Evolutionary conservation across 495 filamentous ascomycete species (phyloP), one percentile per base, ranked within the genome.

Genomic region (Lindgomyces ingoldianus): DNA sequence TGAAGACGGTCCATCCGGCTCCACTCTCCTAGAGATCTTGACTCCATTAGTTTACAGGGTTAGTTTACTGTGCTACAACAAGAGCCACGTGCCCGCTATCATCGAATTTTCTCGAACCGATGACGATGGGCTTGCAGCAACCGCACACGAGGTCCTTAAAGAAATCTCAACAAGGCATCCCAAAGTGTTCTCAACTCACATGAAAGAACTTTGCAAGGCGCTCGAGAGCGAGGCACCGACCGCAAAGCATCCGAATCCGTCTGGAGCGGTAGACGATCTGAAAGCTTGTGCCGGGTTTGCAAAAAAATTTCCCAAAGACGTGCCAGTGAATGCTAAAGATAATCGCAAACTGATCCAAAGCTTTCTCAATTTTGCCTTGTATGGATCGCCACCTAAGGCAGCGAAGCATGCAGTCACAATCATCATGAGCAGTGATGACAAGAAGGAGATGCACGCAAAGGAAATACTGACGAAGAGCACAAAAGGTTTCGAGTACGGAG

Each of bases 381-480:
- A 90, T 71, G 93, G 94, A 42, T 80, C 82, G 27, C 93, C 94
- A 2, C 83, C 91, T 12, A 86, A 86, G 66, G 90, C 90, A 16
- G 91, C 93, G 9, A 99, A 98, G 74, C 88, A 97, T 76, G 95
- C 94, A 0, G 87, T 98, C 36, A 90, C 90, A 25, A 90, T 98
- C 70, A 79, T 98, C 55, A 87, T 96, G 79, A 86, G 89, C 22
- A 86, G 86, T 14, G 83, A 89, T 26, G 89, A 94, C 33, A 85
- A 87, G 36, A 93, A 90, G 70, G 91, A 94, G 65, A 85, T 92
- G 84, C 89, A 91, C 61, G 90, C 91, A 1, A 90, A 89, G 47
- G 93, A 96, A 69, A 78, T 99, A 2, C 73, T 95, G 1, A 81
- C 86, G 46, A 87, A 88, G 63, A 88, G 86, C 57, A 81, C 89